Evolutionary conservation across 2,329 filamentous ascomycete species (phyloP), one percentile per base, ranked within the genome.

Genomic region (Fusarium cicatricum): DNA sequence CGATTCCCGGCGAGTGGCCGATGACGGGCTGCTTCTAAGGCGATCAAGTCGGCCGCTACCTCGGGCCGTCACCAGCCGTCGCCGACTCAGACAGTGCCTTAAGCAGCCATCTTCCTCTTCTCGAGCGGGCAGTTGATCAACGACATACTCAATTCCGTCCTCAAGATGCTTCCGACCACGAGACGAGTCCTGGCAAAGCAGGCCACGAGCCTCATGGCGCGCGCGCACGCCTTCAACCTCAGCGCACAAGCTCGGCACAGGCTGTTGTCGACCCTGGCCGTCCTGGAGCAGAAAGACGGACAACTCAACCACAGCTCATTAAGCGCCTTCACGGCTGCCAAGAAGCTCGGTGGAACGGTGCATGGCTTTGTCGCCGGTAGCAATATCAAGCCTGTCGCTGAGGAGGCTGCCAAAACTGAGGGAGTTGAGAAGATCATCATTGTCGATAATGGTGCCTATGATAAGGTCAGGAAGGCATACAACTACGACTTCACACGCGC

Each of bases 281-380:
- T 99, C 48, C 85, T 99, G 59, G 95, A 99, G 78, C 95, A 98
- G 78, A 87, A 89, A 70, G 90, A 96, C 70, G 95, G 95, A 59
- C 89, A 92, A 78, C 85, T 99, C 64, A 92, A 91, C 72, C 78
- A 84, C 58, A 89, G 90, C 17, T 97, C 93, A 5, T 80, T 97
- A 52, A 91, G 91, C 70, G 90, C 92, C 38, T 85, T 98, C 55
- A 90, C 91, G 9, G 95, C 95, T 9, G 94, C 92, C 16, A 85
- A 89, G 75, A 93, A 93, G 75, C 78, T 98, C 8, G 94, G 94
- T 51, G 94, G 93, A 4, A 80, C 90, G 6, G 82, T 99, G 45
- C 93, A 94, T 61, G 95, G 84, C 14, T 95, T 99, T 68, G 79
- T 98, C 46, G 95, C 95, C 28, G 95, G 95, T 21, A 85, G 82